phyloP scores from a whole-genome alignment of 2,329 filamentous ascomycete species.

The Xylariaceae sp. region DNA sequence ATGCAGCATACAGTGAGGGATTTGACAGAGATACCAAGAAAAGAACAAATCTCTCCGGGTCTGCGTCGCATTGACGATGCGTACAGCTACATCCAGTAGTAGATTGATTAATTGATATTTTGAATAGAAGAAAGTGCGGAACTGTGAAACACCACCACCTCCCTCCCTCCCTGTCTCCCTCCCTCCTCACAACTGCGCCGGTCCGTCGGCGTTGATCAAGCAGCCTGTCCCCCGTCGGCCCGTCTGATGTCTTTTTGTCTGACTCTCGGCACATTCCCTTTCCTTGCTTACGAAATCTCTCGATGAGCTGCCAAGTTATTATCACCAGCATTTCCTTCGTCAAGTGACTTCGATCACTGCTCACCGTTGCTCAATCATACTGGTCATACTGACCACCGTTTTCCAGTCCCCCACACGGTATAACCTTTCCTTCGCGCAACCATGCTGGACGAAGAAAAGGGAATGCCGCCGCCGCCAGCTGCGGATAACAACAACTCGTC shows the following conservation, averaged over 20 bases:
- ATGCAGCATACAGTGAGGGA: slow-evolving; percentile 2
- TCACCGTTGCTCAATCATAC: neutral
- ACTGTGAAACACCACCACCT: too few relatives aligned
- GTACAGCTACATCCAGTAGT: too few relatives aligned
- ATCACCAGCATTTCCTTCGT: neutral
- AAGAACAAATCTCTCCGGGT: too few relatives aligned
- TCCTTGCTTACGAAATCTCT: neutral
- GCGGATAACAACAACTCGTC: slow-evolving; percentile 8
- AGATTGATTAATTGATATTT: too few relatives aligned
- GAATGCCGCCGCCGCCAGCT: neutral
- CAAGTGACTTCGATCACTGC: neutral
- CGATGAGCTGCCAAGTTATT: neutral
- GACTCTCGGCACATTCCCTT: slow-evolving; percentile 5
- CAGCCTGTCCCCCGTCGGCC: too few relatives aligned
- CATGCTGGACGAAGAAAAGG: slow-evolving; percentile 24
- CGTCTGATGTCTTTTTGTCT: too few relatives aligned
- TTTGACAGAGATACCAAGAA: neutral
- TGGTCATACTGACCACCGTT: too few relatives aligned
- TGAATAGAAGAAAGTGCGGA: too few relatives aligned
- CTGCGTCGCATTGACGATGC: too few relatives aligned
- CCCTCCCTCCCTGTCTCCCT: too few relatives aligned
- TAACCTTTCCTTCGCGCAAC: neutral
- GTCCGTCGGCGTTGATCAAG: slow-evolving; percentile 13
- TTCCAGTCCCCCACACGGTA: too few relatives aligned
- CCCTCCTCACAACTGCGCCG: too few relatives aligned